Base-by-base conservation (phyloP, 2,329 filamentous ascomycete species). In the Fusarium veterinarium region DNA sequence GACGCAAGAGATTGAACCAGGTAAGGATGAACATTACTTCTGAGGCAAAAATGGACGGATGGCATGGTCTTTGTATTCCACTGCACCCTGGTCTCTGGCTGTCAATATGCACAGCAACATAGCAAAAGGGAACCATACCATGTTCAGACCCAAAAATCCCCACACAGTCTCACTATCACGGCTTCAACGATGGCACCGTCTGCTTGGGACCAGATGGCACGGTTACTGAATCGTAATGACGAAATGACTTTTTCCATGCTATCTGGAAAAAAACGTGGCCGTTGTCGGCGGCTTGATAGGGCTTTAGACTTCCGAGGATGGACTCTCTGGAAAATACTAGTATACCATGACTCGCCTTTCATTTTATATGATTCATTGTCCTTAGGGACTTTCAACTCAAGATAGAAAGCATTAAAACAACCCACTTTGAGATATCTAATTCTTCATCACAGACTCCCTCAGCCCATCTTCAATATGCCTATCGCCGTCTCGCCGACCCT, bases 401-500 rank as follows among this genome's bases (percentile, higher is more conserved):
- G 41, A 53, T 69, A 58, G 48, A 67, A 10, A 67, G 8, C 11
- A 58, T 31, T 55, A 31, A 41, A 20, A 64, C 19, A 35, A 28
- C 23, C 35, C 48, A 20, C 19, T 28, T 60, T 37, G 38, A 51
- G 45, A 73, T 56, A 67, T 67, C 70, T 66, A 65, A 66, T 52
- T 41, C 25, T 46, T 63, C 31, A 25, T 41, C 30, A 60, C 42
- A 67, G 56, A 44, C 46, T 23, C n/a, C 57, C 45, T 10, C 40
- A 42, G 28, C 59, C 49, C 40, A 58, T 61, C 49, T 48, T 53
- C 65, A 83, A 75, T 49, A 89, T 88, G 84, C 86, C 87, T 45
- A 86, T 85, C 63, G 83, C 86, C n/a, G 71, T 84, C 64, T 81
- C 81, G 14, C 80, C 79, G 73, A 78, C 79, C 31, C 74, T 73